Evolutionary conservation across 352 stramenopile species (phyloP).

Genomic region (Pythium oligandrum): DNA sequence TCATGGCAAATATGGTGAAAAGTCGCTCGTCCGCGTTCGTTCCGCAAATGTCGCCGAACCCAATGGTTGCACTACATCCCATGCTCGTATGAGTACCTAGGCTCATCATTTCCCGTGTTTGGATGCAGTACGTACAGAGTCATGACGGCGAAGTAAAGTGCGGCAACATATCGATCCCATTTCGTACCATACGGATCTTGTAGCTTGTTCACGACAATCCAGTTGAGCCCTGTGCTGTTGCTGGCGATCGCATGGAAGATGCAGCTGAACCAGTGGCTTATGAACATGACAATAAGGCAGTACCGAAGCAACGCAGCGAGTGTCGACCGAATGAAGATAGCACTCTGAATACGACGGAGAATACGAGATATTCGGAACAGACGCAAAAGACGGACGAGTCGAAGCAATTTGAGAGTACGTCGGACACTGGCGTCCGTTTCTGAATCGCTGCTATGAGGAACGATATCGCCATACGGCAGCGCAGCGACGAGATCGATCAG

Average conservation of each 20-base stretch:
- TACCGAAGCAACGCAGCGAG: conserved; percentile 64
- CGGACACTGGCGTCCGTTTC: conserved; percentile 19
- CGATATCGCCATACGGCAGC: conserved; percentile 43
- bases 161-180: conserved; percentile 58
- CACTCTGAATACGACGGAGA: conserved; percentile 55
- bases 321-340: conserved; percentile 67
- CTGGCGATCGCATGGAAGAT: conserved; percentile 49
- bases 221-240: conserved; percentile 21
- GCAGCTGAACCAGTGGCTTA: conserved; percentile 72
- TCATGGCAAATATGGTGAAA: conserved; percentile 72
- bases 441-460: conserved; percentile 18
- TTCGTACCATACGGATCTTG: conserved; percentile 25
- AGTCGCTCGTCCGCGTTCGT: conserved; percentile 50
- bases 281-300: conserved; percentile 60
- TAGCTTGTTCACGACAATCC: conserved; percentile 38
- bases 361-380: conserved; percentile 72
- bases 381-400: conserved; percentile 51
- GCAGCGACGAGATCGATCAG: conserved; percentile 25
- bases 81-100: background rate
- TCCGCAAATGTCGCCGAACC: conserved; percentile 46
- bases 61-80: conserved; percentile 39
- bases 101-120: background rate
- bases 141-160: conserved; percentile 69
- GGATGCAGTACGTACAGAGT: conserved; percentile 39
- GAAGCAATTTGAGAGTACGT: conserved; percentile 53